Evolutionary conservation across 2,329 filamentous ascomycete genomes (phyloP), one percentile per base, ranked within the genome.

Genomic region (Aspergillus aculeatinus): DNA sequence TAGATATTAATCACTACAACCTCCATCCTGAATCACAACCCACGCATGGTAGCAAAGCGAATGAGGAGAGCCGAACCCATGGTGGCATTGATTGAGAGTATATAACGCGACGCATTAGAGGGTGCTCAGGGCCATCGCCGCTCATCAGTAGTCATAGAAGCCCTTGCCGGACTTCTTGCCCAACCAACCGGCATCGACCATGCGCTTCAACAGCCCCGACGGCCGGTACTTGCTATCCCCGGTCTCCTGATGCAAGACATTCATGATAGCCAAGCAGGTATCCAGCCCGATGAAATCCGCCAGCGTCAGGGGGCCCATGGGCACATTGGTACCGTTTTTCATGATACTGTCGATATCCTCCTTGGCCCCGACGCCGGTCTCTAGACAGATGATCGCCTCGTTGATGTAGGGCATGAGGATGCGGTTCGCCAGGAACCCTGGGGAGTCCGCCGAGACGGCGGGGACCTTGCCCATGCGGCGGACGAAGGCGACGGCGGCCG

Each of bases 371-470:
- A 99, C 87, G 3, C 91, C 91, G 0, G 95, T 97, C 80, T 99
- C 95, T 14, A 99, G 82, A 77, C 95, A 99, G 65, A 96, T 94
- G 68, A 99, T 83, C 9, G 96, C 95, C 80, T 99, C 95, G 75
- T 99, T 99, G 81, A 99, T 97, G 75, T 99, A 99, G 0, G 95
- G 95, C 95, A 99, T 99, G 61, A 99, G 81, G 63, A 99, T 99
- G 10, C 95, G 85, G 76, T 99, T 99, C 33, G 95, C 95, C 25
- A 99, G 82, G 81, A 99, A 99, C 1, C 95, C 95, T 0, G 95
- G 95, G 0, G 90, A 87, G 76, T 99, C 95, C 16, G 91, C 90
- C 14, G 92, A 96, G 31, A 90, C 85, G 3, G 93, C 96, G 0
- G 92, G 81, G 55, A 98, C 84, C 80, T 99, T 99, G 70, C 93